Percentiles rank a stretch among this genome's conserved stretches.
These are phyloP conservation scores for Auriscalpium vulgare DNA, from an alignment of 768 basidiomycete genomes.

Conservation along the genomic window DNA sequence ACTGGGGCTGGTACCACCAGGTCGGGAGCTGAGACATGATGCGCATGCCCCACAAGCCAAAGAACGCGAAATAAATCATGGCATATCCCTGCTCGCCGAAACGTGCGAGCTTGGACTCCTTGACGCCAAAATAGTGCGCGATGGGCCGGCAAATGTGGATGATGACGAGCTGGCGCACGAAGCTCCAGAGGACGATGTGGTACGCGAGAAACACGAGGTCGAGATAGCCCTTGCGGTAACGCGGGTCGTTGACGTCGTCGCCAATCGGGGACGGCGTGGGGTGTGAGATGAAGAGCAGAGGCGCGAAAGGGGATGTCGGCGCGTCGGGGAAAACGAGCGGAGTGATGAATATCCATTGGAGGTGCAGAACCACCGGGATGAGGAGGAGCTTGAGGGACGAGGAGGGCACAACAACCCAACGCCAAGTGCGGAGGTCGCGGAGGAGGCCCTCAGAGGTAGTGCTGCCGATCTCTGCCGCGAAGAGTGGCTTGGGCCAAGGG, in stretches of 20 bases:
- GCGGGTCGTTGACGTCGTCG: constrained; percentile 34
- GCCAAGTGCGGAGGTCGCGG: constrained; percentile 42
- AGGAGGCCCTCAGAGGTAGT: constrained; percentile 31
- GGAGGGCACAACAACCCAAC: constrained; percentile 69
- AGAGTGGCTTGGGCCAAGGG: background rate
- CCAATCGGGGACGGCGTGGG: constrained; percentile 41
- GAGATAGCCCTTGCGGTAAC: constrained; percentile 63
- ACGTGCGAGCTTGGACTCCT: constrained; percentile 59
- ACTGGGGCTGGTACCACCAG: constrained; percentile 76
- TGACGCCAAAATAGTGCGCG: constrained; percentile 66
- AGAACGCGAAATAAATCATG: constrained; percentile 64
- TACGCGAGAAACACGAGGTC: constrained; percentile 79
- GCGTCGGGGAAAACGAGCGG: constrained; percentile 39
- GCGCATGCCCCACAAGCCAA: constrained; percentile 65
- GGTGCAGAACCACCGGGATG: constrained; percentile 50
- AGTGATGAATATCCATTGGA: constrained; percentile 53
- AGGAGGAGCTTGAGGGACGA: constrained; percentile 62
- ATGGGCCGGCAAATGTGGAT: constrained; percentile 58
- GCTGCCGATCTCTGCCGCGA: constrained; percentile 5
- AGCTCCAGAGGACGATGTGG: constrained; percentile 83
- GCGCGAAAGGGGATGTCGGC: constrained; percentile 60
- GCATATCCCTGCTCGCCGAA: constrained; percentile 94
- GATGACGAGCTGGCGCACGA: constrained; percentile 73
- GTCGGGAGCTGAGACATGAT: constrained; percentile 83
- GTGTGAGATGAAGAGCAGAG: constrained; percentile 66